Percentiles rank a stretch among this genome's conserved stretches.
phyloP scores from a whole-genome alignment of 495 filamentous ascomycete species.

The Endocarpon pusillum region DNA sequence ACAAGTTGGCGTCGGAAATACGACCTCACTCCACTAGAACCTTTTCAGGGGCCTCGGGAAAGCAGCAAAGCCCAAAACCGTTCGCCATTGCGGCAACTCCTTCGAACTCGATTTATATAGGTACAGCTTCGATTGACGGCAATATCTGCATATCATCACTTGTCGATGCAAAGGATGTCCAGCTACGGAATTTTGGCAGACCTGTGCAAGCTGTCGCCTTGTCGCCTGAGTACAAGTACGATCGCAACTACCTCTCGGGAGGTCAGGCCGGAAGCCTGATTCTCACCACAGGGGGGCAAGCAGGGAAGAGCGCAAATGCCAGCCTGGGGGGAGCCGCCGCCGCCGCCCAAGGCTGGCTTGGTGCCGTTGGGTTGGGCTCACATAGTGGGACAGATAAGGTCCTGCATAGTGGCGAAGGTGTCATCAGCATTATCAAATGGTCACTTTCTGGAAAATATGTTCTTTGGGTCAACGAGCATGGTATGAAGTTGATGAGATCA shows the following conservation, averaged over 20 bases:
- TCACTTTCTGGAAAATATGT: slow-evolving; percentile 81
- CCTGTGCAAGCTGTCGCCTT: slow-evolving; percentile 80
- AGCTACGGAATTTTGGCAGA: slow-evolving; percentile 79
- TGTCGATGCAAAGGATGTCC: slow-evolving; percentile 62
- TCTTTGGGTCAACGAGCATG: slow-evolving; percentile 87
- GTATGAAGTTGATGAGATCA: slow-evolving; percentile 92
- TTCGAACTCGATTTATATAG: slow-evolving; percentile 80
- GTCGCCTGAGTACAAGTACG: slow-evolving; percentile 81
- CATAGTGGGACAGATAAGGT: slow-evolving; percentile 73
- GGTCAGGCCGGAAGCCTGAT: slow-evolving; percentile 80
- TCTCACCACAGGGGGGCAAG: slow-evolving; percentile 65
- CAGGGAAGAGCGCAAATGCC: slow-evolving; percentile 60
- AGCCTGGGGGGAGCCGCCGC: slow-evolving; percentile 64
- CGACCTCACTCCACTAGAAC: slow-evolving; percentile 26
- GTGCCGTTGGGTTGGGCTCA: slow-evolving; percentile 59
- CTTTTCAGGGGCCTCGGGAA: slow-evolving; percentile 33
- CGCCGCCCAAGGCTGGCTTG: slow-evolving; percentile 79
- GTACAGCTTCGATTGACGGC: slow-evolving; percentile 85
- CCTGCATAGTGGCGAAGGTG: slow-evolving; percentile 81
- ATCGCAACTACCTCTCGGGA: slow-evolving; percentile 75
- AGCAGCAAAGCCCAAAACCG: slow-evolving; percentile 25
- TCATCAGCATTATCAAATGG: slow-evolving; percentile 83
- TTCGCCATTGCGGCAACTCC: slow-evolving; percentile 45
- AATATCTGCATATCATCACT: slow-evolving; percentile 81
- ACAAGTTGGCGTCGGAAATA: slow-evolving; percentile 24